These are phyloP conservation scores for Phytophthora idaei DNA, from an alignment of 352 stramenopile species.

Conservation along the genomic window DNA sequence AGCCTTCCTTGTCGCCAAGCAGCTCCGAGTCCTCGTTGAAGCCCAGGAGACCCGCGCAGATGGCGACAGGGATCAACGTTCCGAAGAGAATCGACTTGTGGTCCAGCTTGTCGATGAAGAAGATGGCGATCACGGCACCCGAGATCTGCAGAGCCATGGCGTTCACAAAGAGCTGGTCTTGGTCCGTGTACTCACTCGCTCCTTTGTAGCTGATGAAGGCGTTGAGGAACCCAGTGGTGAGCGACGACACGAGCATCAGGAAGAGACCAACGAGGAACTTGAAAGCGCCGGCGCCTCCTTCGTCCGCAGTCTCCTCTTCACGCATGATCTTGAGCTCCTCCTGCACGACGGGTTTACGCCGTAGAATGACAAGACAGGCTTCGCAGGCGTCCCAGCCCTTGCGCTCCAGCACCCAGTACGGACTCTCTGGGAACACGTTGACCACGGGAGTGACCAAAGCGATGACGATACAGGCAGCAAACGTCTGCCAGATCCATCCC, in stretches of 20 bases:
- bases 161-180: conserved; percentile 62
- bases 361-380: conserved; percentile 61
- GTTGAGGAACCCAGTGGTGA: conserved; percentile 66
- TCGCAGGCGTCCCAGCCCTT: conserved; percentile 78
- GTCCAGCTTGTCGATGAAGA: conserved; percentile 82
- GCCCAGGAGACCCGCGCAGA: conserved; percentile 54
- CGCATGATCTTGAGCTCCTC: conserved; percentile 76
- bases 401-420: conserved; percentile 75
- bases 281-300: conserved; percentile 47
- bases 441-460: conserved; percentile 70
- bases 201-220: conserved; percentile 62
- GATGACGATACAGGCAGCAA: conserved; percentile 68
- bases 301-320: conserved; percentile 56
- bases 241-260: conserved; percentile 67
- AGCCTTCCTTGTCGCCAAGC: conserved; percentile 43
- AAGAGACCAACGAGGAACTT: conserved; percentile 72
- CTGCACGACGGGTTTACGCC: conserved; percentile 67
- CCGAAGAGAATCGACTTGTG: conserved; percentile 75
- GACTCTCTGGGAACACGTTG: conserved; percentile 78
- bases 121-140: conserved; percentile 68
- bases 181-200: conserved; percentile 48
- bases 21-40: conserved; percentile 65
- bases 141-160: conserved; percentile 58
- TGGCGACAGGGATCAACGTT: conserved; percentile 62
- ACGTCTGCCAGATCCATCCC: conserved; percentile 81